Evolutionary conservation across 2,329 filamentous ascomycete genomes (phyloP).

Genomic region (Fusarium floridanum): DNA sequence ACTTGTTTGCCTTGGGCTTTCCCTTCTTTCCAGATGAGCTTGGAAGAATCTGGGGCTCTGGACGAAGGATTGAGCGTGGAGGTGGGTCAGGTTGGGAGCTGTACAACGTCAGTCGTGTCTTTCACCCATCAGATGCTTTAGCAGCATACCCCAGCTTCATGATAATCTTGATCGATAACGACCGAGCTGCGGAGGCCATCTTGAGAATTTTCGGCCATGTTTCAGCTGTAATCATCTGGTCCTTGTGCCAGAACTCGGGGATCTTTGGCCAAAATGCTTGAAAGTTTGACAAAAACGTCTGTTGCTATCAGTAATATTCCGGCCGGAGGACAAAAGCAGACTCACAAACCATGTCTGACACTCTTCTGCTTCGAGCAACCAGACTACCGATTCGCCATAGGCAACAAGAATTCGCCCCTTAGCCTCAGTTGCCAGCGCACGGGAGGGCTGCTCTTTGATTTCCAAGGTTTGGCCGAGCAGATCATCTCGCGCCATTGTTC

Average conservation of each 20-base stretch:
- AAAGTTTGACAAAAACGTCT: conserved; percentile 58
- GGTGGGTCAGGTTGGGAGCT: conserved; percentile 31
- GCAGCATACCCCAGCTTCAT: conserved; percentile 39
- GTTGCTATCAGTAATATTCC: conserved; percentile 7
- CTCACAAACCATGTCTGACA: conserved; percentile 62
- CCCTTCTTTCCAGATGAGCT: conserved; percentile 4
- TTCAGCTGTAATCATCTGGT: conserved; percentile 44
- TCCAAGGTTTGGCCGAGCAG: conserved; percentile 52
- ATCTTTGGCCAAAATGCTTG: conserved; percentile 57
- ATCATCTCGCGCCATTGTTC: conserved; percentile 51
- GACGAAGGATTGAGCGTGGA: conserved; percentile 26
- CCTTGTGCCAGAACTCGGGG: conserved; percentile 54
- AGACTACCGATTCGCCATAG: conserved; percentile 52
- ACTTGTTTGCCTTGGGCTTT: conserved; percentile 9
- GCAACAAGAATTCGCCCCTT: conserved; percentile 51
- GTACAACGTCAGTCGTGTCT: background rate
- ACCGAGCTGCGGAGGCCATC: conserved; percentile 39
- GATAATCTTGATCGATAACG: conserved; percentile 37
- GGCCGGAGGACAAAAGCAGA: background rate
- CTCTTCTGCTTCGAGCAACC: conserved; percentile 54
- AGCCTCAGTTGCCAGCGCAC: conserved; percentile 24
- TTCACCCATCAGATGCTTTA: background rate
- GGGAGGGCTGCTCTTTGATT: conserved; percentile 48
- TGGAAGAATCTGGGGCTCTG: conserved; percentile 21
- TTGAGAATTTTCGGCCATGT: conserved; percentile 50